Conservation (phyloP, 2,329 filamentous ascomycete genomes). For the Chaetomiaceae sp. region DNA sequence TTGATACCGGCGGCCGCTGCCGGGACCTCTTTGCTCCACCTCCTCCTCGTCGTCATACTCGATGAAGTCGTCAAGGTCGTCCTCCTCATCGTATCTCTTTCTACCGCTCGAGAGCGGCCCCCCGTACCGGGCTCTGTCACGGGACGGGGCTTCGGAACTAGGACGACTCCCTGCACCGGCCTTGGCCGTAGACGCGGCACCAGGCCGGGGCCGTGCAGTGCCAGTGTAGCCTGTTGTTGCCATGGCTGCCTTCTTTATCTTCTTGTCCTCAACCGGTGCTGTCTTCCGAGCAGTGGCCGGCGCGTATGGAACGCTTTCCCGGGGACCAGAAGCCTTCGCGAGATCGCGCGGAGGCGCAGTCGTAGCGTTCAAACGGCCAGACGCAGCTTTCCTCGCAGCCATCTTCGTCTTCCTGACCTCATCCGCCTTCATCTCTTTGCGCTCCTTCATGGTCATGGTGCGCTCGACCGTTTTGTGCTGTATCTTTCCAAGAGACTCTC, state of each 20-base stretch:
- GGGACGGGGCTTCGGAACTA: constrained; percentile 13
- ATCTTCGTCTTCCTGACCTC: constrained; percentile 28
- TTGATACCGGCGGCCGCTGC: constrained; percentile 30
- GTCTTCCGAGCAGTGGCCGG: constrained; percentile 18
- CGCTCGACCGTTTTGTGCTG: constrained; percentile 69
- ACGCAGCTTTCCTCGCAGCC: constrained; percentile 11
- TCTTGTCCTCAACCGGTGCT: constrained; percentile 44
- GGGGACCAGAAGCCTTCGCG: constrained; percentile 17
- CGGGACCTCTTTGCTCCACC: constrained; percentile 36
- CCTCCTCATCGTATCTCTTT: constrained; percentile 52
- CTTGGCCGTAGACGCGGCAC: constrained; percentile 27
- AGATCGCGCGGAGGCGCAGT: constrained; percentile 16
- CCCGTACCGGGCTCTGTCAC: constrained; percentile 24
- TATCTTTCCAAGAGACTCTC: constrained; percentile 62
- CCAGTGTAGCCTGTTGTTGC: constrained; percentile 62
- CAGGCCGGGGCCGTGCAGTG: constrained; percentile 54
- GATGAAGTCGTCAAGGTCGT: constrained; percentile 55
- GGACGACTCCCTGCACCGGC: constrained; percentile 18
- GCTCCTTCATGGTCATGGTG: constrained; percentile 49
- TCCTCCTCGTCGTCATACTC: constrained; percentile 54
- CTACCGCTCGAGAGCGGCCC: constrained; percentile 29
- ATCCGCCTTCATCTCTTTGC: constrained; percentile 41
- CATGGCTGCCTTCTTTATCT: constrained; percentile 53
- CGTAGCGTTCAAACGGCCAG: constrained; percentile 3
- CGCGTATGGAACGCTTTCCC: constrained; percentile 4